Evolutionary conservation across 2,329 filamentous ascomycete genomes (phyloP), one percentile per base, ranked within the genome.

Genomic region (Annulohypoxylon truncatum): DNA sequence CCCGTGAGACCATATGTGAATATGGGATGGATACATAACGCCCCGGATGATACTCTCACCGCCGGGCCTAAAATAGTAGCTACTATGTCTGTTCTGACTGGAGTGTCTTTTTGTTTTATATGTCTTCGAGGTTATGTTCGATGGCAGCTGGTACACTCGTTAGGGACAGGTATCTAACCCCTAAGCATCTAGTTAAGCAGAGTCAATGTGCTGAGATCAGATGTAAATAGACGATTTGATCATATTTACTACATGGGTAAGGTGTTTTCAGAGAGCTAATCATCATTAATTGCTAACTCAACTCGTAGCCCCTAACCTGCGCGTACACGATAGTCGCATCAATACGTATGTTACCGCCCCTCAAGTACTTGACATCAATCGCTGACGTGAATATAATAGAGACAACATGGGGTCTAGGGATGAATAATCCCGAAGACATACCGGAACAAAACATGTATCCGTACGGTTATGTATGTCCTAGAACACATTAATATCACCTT

Each of bases 111-210:
- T 10, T 38, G 50, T 24, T 66, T 66, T 15, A 22, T 68, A 57
- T 61, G 48, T 6, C 62, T 66, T 54, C 51, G 66, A 46, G 55
- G 12, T n/a, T 68, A 68, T 48, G 66, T 68, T 52, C 50, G 66
- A 8, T 15, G 46, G n/a, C 29, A 26, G 2, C 38, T 68, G 35
- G 15, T 68, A 3, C 50, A 56, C 18, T 31, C 53, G 1, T 35
- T 66, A 3, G 62, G 66, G 6, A 24, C 48, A 56, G 66, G 66
- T 68, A 68, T 29, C 28, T 29, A 8, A n/a, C 12, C 7, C 3
- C 10, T 13, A 18, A 18, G 15, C 7, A 6, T 12, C 8, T 29
- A 26, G 7, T 1, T 13, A 15, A 24, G 44, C 20, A n/a, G 24
- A 22, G 4, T 1, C 4, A 2, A 15, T 2, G 9, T 35, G 51